Evolutionary conservation across 1,284 basidiomycete genomes (phyloP).

Genomic region (Ceratobasidium sp.): DNA sequence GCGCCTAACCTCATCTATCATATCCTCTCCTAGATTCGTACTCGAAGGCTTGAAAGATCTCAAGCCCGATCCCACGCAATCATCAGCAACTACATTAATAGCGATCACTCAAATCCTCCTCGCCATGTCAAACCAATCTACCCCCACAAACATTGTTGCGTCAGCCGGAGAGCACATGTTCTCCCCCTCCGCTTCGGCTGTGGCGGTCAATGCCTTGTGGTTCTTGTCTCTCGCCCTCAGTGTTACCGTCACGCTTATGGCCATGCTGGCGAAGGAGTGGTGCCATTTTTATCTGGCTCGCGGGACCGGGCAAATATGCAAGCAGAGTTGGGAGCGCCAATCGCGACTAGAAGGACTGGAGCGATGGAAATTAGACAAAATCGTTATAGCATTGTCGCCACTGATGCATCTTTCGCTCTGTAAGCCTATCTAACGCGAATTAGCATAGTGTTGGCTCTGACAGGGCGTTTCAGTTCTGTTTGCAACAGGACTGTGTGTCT

Average conservation of each 20-base stretch:
- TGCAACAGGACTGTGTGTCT: not conserved
- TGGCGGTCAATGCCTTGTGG: conserved; percentile 1
- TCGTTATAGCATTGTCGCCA: not conserved
- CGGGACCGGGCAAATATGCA: not conserved
- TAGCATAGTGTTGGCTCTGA: no score
- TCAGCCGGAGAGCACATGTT: not conserved
- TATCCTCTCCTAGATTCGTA: conserved; percentile 10
- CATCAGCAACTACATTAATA: not conserved
- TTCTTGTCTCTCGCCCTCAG: not conserved
- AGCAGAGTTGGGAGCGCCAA: conserved; percentile 10
- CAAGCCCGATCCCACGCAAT: not conserved
- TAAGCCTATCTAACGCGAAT: not conserved
- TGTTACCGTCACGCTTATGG: not conserved
- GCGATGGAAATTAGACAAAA: conserved; percentile 17
- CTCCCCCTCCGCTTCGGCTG: not conserved
- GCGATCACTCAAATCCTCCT: not conserved
- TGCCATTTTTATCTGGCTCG: not conserved
- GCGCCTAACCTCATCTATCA: not conserved
- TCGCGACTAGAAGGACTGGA: conserved; percentile 6
- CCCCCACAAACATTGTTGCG: not conserved
- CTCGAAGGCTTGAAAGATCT: conserved; percentile 13
- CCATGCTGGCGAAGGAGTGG: conserved; percentile 1
- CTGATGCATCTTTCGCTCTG: conserved; percentile 18
- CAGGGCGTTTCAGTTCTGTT: not conserved
- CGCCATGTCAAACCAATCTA: not conserved